Evolutionary conservation across 441 rosid species (phyloP), one percentile per base, ranked within the genome.

Genomic region (Arabidopsis lyrata): DNA sequence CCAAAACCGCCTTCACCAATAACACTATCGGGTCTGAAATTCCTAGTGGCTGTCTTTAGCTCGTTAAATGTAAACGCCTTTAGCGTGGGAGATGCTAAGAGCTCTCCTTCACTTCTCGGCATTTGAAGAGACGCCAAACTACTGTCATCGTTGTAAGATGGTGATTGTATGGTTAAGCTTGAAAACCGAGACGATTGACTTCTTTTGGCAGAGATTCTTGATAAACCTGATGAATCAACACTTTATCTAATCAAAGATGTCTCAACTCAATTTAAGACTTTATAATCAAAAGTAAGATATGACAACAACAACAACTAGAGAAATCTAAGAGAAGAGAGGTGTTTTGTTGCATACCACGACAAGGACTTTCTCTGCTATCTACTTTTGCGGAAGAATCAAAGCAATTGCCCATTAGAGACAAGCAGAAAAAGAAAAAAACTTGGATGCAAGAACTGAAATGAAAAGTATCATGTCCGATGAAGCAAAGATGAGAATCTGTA

Each of bases 1-100:
- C 90, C 90, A 36, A 86, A 86, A 22, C 89, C 88, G 18, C 93
- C 89, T 78, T 88, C 93, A 45, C 93, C 89, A 49, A 86, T 81
- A 44, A 88, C 57, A 73, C 71, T 80, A 36, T 88, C 81, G 0
- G 82, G 72, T 15, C 89, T 81, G 71, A 86, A 88, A 55, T 82
- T 83, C 47, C 75, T 82, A 64, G 89, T 83, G 63, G 90, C 90
- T 70, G 73, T 81, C 81, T 82, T 86, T 42, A 86, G 89, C 63
- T 86, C 89, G 35, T 48, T 76, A 74, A 78, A 81, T 60, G 80
- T 83, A 75, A 86, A 88, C 34, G 84, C 82, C 76, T 85, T 88
- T 62, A 86, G 75, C 63, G 85, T 83, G 20, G 86, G 85, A 34
- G 88, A 86, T 45, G 82, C 78, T 76, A 87, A 72, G 59, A 83